Evolutionary conservation across 2,329 filamentous ascomycete species (phyloP).

Genomic region (Fusarium sp.): DNA sequence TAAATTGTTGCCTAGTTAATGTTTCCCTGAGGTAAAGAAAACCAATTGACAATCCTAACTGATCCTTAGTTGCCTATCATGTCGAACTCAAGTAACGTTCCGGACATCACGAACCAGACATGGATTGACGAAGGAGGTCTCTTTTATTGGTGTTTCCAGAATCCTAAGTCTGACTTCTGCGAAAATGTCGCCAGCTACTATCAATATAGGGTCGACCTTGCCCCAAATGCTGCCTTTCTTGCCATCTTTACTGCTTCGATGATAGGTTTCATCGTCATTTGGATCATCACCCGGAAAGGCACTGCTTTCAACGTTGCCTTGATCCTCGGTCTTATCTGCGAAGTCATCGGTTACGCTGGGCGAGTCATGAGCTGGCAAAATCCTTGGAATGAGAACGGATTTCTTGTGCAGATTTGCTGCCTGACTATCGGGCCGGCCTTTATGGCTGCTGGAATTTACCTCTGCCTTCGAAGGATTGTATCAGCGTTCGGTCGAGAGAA

Average conservation of each 20-base stretch:
- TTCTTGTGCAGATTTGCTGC: slow-evolving; percentile 71
- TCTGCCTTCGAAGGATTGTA: slow-evolving; percentile 69
- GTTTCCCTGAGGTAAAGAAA: background rate
- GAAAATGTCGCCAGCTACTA: slow-evolving; percentile 60
- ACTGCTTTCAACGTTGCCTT: slow-evolving; percentile 69
- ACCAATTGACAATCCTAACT: background rate
- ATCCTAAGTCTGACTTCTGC: slow-evolving; percentile 51
- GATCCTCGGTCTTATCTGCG: slow-evolving; percentile 66
- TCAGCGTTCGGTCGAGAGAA: slow-evolving; percentile 63
- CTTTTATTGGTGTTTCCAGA: slow-evolving; percentile 48
- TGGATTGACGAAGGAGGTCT: slow-evolving; percentile 39
- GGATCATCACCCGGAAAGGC: slow-evolving; percentile 62
- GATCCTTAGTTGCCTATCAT: slow-evolving; percentile 1
- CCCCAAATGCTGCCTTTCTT: slow-evolving; percentile 67
- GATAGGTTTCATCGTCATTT: slow-evolving; percentile 58
- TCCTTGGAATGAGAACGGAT: slow-evolving; percentile 63
- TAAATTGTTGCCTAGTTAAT: background rate
- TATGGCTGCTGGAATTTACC: slow-evolving; percentile 74
- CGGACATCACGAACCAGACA: slow-evolving; percentile 42
- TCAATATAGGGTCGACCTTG: slow-evolving; percentile 65
- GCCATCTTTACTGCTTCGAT: slow-evolving; percentile 64
- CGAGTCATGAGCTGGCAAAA: slow-evolving; percentile 70
- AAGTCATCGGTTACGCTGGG: slow-evolving; percentile 72
- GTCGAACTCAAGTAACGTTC: slow-evolving; percentile 11
- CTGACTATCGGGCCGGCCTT: slow-evolving; percentile 77